Conservation (phyloP, 1,139 yeast species). For the Magnusiomyces paraingens region DNA sequence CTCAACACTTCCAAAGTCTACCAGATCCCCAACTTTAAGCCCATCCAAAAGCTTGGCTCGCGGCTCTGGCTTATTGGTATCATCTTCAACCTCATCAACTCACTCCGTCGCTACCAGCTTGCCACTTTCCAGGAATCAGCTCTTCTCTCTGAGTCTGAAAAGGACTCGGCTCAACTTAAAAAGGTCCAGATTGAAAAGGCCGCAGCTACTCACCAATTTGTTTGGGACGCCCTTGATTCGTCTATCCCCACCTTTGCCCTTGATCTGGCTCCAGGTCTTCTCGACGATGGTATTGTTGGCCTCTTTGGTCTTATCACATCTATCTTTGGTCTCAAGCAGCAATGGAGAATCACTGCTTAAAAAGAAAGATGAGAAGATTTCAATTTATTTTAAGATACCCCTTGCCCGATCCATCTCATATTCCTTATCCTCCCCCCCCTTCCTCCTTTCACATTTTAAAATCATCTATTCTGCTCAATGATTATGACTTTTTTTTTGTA, state of each 20-base stretch:
- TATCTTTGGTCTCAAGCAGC: slow-evolving; percentile 64
- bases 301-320: slow-evolving; percentile 82
- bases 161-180: slow-evolving; percentile 37
- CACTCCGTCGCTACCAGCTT: slow-evolving; percentile 43
- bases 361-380: no score
- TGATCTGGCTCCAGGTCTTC: slow-evolving; percentile 41
- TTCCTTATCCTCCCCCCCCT: no score
- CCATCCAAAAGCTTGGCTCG: slow-evolving; percentile 32
- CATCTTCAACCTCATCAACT: slow-evolving; percentile 53
- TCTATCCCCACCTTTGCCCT: slow-evolving; percentile 71
- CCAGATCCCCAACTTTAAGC: slow-evolving; percentile 32
- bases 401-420: no score
- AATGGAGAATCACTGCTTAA: slow-evolving; percentile 43
- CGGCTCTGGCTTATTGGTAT: slow-evolving; percentile 78
- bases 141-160: slow-evolving; percentile 32
- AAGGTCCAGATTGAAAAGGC: slow-evolving; percentile 35
- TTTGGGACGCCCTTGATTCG: slow-evolving; percentile 75
- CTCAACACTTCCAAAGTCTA: slow-evolving; percentile 41
- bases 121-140: slow-evolving; percentile 36
- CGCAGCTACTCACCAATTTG: slow-evolving; percentile 53
- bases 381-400: no score
- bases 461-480: no score
- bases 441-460: no score
- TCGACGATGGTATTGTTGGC: slow-evolving; percentile 77
- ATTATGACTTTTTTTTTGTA: no score